Conservation (phyloP, 208 protist species). For the Trypanosoma lewisi region DNA sequence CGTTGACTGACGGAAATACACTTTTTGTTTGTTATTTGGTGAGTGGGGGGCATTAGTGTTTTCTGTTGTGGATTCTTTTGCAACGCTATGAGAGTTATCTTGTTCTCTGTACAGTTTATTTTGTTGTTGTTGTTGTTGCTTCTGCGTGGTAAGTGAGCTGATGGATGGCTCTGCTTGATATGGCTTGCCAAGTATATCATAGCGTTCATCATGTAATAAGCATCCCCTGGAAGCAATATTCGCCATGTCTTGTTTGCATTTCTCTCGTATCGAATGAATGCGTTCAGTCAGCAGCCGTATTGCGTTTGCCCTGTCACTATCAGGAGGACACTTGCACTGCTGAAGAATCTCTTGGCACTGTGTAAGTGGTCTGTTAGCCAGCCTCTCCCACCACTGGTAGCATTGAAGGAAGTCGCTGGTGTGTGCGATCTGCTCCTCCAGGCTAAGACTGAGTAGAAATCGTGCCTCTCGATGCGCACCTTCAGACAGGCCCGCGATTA, state of each 20-base stretch:
- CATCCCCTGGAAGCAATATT: slow-evolving; percentile 39
- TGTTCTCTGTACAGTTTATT: too few species aligned
- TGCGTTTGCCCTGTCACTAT: slow-evolving; percentile 5
- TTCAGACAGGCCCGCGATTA: slow-evolving; percentile 27
- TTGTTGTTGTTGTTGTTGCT: slow-evolving; percentile 4
- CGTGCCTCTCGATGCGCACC: slow-evolving; percentile 39
- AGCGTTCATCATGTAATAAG: slow-evolving; percentile 50
- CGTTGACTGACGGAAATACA: too few species aligned
- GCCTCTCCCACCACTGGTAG: slow-evolving; percentile 58
- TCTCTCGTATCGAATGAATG: slow-evolving; percentile 29
- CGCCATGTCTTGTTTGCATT: slow-evolving; percentile 38
- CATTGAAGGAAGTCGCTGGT: slow-evolving; percentile 51
- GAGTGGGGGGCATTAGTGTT: too few species aligned
- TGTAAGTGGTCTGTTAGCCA: slow-evolving; percentile 41
- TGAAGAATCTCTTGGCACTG: slow-evolving; percentile 38
- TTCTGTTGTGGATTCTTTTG: too few species aligned
- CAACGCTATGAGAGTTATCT: too few species aligned
- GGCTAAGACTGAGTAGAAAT: slow-evolving; percentile 54
- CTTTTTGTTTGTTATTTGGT: too few species aligned
- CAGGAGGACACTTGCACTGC: slow-evolving; percentile 14
- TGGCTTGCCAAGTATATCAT: slow-evolving; percentile 39
- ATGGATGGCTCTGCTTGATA: not conserved
- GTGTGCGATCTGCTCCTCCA: slow-evolving; percentile 68
- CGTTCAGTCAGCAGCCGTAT: slow-evolving; percentile 15
- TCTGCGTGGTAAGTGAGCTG: not conserved